Evolutionary conservation across 495 filamentous ascomycete species (phyloP).

Genomic region (Annulohypoxylon nitens): DNA sequence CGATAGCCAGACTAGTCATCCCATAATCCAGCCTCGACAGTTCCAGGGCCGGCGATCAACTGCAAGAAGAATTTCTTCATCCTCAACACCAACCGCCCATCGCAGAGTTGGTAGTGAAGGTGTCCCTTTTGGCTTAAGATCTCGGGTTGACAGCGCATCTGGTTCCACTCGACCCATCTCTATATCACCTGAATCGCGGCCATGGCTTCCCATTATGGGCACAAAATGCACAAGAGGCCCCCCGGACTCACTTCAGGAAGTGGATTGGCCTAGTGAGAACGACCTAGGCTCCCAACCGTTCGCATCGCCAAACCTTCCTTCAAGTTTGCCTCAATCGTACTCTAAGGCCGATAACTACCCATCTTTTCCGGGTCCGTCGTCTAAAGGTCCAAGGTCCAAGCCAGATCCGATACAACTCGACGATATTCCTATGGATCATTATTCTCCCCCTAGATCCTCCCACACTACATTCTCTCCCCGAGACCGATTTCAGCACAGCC

Average conservation of each 20-base stretch:
- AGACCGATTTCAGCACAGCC: conserved; percentile 22
- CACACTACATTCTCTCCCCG: conserved; percentile 20
- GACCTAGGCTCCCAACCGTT: conserved; percentile 15
- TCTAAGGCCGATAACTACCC: neutral
- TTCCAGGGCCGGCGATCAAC: conserved; percentile 10
- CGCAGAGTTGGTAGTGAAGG: conserved; percentile 24
- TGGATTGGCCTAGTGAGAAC: conserved; percentile 10
- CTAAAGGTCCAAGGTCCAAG: conserved; percentile 8
- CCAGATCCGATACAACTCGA: conserved; percentile 29
- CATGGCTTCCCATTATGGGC: conserved; percentile 24
- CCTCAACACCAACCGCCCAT: conserved; percentile 9
- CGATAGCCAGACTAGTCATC: conserved; percentile 9
- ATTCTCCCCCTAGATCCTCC: conserved; percentile 18
- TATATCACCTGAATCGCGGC: conserved; percentile 19
- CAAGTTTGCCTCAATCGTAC: neutral
- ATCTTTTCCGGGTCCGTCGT: neutral
- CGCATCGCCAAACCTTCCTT: conserved; percentile 8
- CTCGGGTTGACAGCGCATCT: conserved; percentile 10
- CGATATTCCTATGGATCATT: conserved; percentile 18
- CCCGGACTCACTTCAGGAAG: neutral
- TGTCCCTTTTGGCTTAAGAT: conserved; percentile 11
- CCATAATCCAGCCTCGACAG: conserved; percentile 5
- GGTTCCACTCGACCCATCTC: neutral
- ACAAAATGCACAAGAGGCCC: neutral
- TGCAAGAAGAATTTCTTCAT: conserved; percentile 5